These are phyloP conservation scores for Phaeotremella skinneri DNA, from an alignment of 768 basidiomycete species.

Conservation along the genomic window DNA sequence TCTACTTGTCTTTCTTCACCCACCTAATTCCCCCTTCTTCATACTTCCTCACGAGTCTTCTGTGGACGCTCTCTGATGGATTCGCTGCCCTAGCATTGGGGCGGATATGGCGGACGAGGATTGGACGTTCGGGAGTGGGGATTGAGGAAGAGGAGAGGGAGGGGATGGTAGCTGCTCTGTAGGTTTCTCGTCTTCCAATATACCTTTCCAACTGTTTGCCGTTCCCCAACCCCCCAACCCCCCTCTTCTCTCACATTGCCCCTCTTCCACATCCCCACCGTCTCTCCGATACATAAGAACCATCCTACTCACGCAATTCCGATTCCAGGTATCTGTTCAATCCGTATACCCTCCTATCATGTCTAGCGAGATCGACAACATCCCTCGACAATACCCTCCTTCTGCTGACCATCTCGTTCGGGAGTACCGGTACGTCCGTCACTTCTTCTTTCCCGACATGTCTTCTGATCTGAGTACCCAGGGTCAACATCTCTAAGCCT, in stretches of 20 bases:
- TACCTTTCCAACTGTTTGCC: no score
- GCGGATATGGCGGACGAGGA: constrained; percentile 66
- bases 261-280: neutral
- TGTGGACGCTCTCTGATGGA: constrained; percentile 69
- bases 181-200: constrained; percentile 51
- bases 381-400: constrained; percentile 74
- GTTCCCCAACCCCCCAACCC: no score
- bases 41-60: constrained; percentile 57
- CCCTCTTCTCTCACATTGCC: no score
- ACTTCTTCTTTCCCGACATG: neutral
- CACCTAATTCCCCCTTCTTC: constrained; percentile 63
- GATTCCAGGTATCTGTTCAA: constrained; percentile 74
- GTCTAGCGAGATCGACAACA: constrained; percentile 76
- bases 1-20: constrained; percentile 73
- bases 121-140: constrained; percentile 34
- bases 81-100: constrained; percentile 68
- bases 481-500: constrained; percentile 63
- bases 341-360: constrained; percentile 79
- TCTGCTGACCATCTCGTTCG: constrained; percentile 67
- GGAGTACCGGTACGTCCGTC: constrained; percentile 60
- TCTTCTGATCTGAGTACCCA: constrained; percentile 41
- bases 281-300: neutral
- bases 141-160: constrained; percentile 57
- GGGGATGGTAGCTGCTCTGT: constrained; percentile 66
- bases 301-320: constrained; percentile 9